Percentiles rank a stretch among this genome's conserved stretches.
These are phyloP conservation scores for Limonium bicolor DNA, from an alignment of 148 eudicot genomes.

Conservation along the genomic window DNA sequence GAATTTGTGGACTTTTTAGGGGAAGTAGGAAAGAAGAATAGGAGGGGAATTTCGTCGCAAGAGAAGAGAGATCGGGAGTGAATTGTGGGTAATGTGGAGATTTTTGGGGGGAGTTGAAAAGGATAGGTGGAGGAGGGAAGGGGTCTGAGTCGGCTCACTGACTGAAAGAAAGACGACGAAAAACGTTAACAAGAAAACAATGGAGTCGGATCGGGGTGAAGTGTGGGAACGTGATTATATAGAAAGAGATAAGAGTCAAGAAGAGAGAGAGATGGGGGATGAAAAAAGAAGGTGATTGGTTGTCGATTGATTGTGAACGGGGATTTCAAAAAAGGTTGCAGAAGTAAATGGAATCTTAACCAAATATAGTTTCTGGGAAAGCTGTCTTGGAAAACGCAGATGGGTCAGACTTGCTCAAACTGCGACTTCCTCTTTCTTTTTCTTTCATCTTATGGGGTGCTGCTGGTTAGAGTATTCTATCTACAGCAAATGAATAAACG, in stretches of 20 bases:
- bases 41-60: not conserved
- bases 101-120: not conserved
- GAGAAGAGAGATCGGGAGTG: too few relatives aligned
- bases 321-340: too few relatives aligned
- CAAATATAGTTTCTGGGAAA: not conserved
- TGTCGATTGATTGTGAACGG: not conserved
- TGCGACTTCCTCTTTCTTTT: not conserved
- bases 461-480: too few relatives aligned
- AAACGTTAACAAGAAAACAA: not conserved
- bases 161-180: not conserved
- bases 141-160: too few relatives aligned
- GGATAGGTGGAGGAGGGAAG: too few relatives aligned
- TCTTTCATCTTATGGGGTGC: too few relatives aligned
- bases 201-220: not conserved
- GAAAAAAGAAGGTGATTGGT: not conserved
- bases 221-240: not conserved
- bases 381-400: not conserved
- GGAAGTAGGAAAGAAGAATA: not conserved
- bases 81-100: not conserved
- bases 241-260: not conserved
- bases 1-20: not conserved
- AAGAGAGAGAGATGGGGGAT: not conserved
- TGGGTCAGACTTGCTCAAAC: not conserved
- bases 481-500: too few relatives aligned
- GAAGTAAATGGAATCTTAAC: conserved; percentile 2